phyloP scores from a whole-genome alignment of 2,329 filamentous ascomycete genomes.

The Exserohilum turcica region DNA sequence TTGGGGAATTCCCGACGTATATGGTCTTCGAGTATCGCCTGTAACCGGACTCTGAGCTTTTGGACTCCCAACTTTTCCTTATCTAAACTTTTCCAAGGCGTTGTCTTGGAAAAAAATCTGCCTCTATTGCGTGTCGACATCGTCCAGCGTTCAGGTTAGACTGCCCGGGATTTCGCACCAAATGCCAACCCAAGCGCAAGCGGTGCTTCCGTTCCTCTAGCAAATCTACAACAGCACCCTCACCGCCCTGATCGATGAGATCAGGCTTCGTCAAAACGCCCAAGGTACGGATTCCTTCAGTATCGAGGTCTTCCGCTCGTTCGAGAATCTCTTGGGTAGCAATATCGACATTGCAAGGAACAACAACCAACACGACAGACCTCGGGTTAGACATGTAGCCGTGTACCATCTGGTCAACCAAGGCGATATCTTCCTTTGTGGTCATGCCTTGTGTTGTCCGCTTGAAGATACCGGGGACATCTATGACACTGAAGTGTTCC shows the following conservation, averaged over 20 bases:
- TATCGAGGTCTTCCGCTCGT: constrained; percentile 34
- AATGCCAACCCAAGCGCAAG: constrained; percentile 27
- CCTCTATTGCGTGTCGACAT: too few species aligned
- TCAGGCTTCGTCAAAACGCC: constrained; percentile 49
- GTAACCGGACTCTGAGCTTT: too few species aligned
- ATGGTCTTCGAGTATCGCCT: too few species aligned
- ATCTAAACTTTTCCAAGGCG: too few species aligned
- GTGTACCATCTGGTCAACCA: constrained; percentile 24
- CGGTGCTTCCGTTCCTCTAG: constrained; percentile 9
- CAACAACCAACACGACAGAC: too few species aligned
- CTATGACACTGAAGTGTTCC: constrained; percentile 50
- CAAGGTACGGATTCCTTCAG: constrained; percentile 39
- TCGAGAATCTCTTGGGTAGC: constrained; percentile 7
- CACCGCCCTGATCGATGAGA: constrained; percentile 23
- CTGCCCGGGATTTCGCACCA: too few species aligned
- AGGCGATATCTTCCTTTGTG: constrained; percentile 14
- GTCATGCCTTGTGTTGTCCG: constrained; percentile 5
- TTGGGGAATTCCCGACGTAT: too few species aligned
- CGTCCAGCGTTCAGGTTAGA: too few species aligned
- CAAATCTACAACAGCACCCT: constrained; percentile 10
- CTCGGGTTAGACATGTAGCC: constrained; percentile 27
- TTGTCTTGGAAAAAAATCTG: too few species aligned
- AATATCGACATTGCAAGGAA: constrained; percentile 50
- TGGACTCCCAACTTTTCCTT: too few species aligned
- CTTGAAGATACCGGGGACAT: constrained; percentile 52